Percentiles rank a stretch among this genome's conserved stretches.
Evolutionary conservation across 306 rosid species (phyloP).

Genomic region (Erythrophleum fordii): DNA sequence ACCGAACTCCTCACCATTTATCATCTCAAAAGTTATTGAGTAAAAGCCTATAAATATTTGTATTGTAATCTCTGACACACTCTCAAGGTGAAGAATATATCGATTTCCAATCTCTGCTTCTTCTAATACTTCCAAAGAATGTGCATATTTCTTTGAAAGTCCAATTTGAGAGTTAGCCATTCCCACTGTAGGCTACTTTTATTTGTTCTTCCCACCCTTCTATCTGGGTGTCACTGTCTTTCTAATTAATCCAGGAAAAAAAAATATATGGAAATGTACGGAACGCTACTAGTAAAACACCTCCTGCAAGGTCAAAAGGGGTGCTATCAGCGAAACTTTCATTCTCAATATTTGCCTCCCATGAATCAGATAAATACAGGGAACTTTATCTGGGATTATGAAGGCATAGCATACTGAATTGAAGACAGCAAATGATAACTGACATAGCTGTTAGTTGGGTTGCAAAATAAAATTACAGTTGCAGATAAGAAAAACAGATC

Average conservation of each 20-base stretch:
- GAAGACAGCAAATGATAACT: not conserved
- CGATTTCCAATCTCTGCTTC: not conserved
- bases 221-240: not conserved
- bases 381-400: constrained; percentile 55
- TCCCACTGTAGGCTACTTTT: not conserved
- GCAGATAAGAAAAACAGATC: constrained; percentile 18
- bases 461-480: constrained; percentile 2
- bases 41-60: not conserved
- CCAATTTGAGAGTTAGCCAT: not conserved
- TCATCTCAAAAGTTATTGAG: not conserved
- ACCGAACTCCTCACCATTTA: not conserved
- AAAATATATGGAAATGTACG: constrained; percentile 31
- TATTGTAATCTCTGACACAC: not conserved
- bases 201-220: constrained; percentile 14
- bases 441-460: constrained; percentile 17
- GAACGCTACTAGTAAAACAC: constrained; percentile 52
- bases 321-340: constrained; percentile 44
- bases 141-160: not conserved
- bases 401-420: constrained; percentile 41
- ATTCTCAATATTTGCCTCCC: constrained; percentile 43
- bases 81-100: constrained; percentile 24
- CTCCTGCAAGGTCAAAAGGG: constrained; percentile 36
- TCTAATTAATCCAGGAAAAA: not conserved
- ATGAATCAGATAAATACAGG: constrained; percentile 54
- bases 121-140: not conserved